A percentile compares a stretch with the other conserved stretches of the same genome.
These are phyloP conservation scores for Phialocephala sp. DNA, from an alignment of 2,329 filamentous ascomycete species.

Conservation along the genomic window DNA sequence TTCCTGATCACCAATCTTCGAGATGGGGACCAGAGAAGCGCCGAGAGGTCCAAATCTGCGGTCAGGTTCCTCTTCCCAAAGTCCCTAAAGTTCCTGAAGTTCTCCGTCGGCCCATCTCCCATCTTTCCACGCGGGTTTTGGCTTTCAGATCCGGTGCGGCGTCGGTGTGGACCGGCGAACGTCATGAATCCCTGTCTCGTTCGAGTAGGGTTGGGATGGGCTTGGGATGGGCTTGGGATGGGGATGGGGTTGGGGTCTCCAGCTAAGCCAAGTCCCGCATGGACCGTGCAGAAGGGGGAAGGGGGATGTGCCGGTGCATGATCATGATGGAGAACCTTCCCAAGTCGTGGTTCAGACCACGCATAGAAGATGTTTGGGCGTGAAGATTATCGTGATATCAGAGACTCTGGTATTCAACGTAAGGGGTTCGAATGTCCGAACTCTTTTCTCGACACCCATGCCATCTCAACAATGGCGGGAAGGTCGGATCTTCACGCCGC, in stretches of 20 bases:
- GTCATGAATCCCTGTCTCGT: neutral
- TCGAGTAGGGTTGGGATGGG: neutral
- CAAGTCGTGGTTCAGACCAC: too few species aligned
- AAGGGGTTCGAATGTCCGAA: too few species aligned
- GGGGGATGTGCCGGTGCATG: neutral
- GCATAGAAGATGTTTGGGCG: too few species aligned
- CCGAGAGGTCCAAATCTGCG: neutral
- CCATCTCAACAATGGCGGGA: too few species aligned
- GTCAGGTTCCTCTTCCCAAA: conserved; percentile 1
- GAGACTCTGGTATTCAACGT: too few species aligned
- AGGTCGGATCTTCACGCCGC: too few species aligned
- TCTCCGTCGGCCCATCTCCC: neutral
- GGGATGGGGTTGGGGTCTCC: neutral
- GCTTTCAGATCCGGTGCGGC: neutral
- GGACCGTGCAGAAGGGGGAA: neutral
- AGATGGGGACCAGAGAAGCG: neutral
- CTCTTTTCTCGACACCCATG: too few species aligned
- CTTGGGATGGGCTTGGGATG: neutral
- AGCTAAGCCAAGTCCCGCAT: neutral
- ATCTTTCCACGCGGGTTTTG: neutral
- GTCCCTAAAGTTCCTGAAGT: neutral
- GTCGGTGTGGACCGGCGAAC: neutral
- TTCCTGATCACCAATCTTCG: neutral
- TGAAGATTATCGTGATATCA: too few species aligned
- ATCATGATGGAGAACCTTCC: neutral